Base-by-base conservation (phyloP, 2,329 filamentous ascomycete species). In the Setomelanomma holmii region DNA sequence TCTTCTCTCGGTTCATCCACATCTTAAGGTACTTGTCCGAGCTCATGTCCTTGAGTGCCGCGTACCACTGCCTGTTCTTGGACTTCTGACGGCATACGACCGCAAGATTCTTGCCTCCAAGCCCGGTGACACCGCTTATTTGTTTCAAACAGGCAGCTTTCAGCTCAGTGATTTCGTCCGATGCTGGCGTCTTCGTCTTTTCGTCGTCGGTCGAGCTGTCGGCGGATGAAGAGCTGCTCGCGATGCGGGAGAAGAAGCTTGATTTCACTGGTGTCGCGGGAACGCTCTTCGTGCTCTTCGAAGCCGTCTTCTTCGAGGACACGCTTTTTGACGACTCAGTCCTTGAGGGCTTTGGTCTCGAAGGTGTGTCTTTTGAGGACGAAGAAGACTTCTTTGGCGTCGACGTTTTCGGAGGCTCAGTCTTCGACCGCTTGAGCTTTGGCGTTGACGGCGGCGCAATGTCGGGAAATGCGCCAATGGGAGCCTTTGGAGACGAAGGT, bases 1-100 rank as follows among this genome's bases (percentile, higher is more conserved):
- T 67, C 51, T 64, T 66, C 24, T 62, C 58, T 12, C 57, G 57
- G 20, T 69, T 66, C 63, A 62, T 69, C 66, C 66, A 69, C 64
- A 67, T 66, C 47, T 67, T 67, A 24, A 69, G 47, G 33, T 69
- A 69, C 45, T 67, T 69, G 40, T 66, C 66, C 7, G 58, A 55
- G n/a, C 52, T 50, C 14, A 51, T 22, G 17, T 69, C 66, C 35
- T 69, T 69, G 7, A 69, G 50, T 2, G 66, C 66, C 0, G 59
- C 66, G 43, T 69, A 69, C 63, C 64, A 69, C 52, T 55, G 14
- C 60, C 59, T 1, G 36, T 53, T 20, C 21, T 44, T 40, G 10
- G 61, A 66, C 2, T 61, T 58, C 39, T 69, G 61, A 40, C 61
- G 61, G 27, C 63, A 43, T 6, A 57, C 56, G 19, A 69, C 49